phyloP scores from a whole-genome alignment of 371 early-diverging fungal genomes.

The Mortierella sp. region DNA sequence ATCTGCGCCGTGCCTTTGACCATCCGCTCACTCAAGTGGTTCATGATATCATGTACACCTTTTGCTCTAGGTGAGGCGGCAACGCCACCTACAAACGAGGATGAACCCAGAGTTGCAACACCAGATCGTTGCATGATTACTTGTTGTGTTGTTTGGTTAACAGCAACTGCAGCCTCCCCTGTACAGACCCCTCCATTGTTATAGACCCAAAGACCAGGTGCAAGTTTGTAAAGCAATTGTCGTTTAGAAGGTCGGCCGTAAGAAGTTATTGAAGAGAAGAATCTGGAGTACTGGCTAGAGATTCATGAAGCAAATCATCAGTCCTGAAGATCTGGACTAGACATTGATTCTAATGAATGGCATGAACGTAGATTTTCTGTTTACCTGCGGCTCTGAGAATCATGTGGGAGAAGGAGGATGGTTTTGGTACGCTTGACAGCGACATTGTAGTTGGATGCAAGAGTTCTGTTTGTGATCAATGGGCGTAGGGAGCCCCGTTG shows the following conservation, averaged over 20 bases:
- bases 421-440: conserved; percentile 25
- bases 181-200: conserved; percentile 50
- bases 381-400: conserved; percentile 25
- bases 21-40: conserved; percentile 35
- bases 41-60: conserved; percentile 34
- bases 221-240: conserved; percentile 46
- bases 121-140: conserved; percentile 51
- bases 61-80: conserved; percentile 11
- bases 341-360: not conserved
- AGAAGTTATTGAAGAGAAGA: conserved; percentile 32
- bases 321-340: not conserved
- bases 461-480: conserved; percentile 22
- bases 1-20: conserved; percentile 42
- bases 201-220: conserved; percentile 54
- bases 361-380: not conserved
- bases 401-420: conserved; percentile 19
- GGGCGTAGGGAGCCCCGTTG: conserved; percentile 35
- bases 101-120: conserved; percentile 16
- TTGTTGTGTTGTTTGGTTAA: conserved; percentile 55
- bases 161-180: conserved; percentile 54
- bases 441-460: conserved; percentile 11
- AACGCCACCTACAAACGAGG: not conserved
- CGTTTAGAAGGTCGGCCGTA: conserved; percentile 31
- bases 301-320: not conserved
- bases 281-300: conserved; percentile 16